These are phyloP conservation scores for Proliferodiscus dingleyae DNA, from an alignment of 2,329 filamentous ascomycete species.

Conservation along the genomic window DNA sequence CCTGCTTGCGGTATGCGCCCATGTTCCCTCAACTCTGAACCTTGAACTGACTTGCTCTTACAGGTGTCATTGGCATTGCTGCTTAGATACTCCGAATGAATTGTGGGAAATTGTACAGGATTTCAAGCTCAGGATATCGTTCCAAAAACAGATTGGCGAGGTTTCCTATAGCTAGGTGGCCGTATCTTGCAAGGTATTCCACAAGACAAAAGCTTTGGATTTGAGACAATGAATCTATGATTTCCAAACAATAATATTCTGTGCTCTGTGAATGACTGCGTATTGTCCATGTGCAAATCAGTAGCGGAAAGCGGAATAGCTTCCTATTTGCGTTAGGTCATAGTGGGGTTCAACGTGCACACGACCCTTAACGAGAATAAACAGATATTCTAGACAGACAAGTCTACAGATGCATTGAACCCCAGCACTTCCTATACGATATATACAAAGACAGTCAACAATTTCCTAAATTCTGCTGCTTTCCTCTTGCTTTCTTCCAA, in stretches of 20 bases:
- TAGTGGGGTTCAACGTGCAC: slow-evolving; percentile 1
- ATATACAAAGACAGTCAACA: not conserved
- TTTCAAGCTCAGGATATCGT: not conserved
- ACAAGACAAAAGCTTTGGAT: too few species aligned
- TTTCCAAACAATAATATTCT: too few species aligned
- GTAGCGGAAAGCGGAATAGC: too few species aligned
- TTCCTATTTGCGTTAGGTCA: not conserved
- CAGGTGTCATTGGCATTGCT: slow-evolving; percentile 85
- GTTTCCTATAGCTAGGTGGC: not conserved
- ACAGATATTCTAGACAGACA: not conserved
- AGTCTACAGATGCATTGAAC: not conserved
- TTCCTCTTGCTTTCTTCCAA: not conserved
- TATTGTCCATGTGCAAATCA: too few species aligned
- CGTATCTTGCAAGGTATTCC: too few species aligned
- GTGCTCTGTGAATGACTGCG: not conserved
- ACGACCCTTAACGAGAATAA: slow-evolving; percentile 1
- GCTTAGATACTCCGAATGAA: slow-evolving; percentile 43
- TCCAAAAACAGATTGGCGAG: not conserved
- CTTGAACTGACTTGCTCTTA: slow-evolving; percentile 10
- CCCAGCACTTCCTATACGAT: not conserved
- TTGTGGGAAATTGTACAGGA: not conserved
- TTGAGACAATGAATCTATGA: too few species aligned
- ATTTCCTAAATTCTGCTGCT: not conserved
- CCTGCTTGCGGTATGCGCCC: slow-evolving; percentile 80
- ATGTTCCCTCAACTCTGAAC: not conserved